Base-by-base conservation (phyloP, 345 rosid genomes). In the Eucalyptus camaldulensis region DNA sequence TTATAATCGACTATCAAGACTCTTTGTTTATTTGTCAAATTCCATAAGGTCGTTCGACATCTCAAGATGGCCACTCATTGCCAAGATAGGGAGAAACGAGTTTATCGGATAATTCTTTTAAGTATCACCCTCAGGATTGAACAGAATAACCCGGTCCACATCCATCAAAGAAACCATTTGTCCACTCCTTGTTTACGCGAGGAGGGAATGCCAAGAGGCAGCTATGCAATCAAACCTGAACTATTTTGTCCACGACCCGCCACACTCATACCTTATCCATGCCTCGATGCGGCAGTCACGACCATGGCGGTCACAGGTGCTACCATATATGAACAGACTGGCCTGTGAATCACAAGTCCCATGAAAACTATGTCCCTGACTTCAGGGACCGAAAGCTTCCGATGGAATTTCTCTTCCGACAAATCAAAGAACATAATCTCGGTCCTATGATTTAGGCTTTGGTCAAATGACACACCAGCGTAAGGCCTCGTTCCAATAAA, bases 401-500 rank as follows among this genome's bases (percentile, higher is more conserved):
- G 43, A 7, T 89, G 50, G 10, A 89, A 89, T 81, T 65, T 67
- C 88, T 89, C 90, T 12, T 89, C 86, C 7, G 67, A 76, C 47
- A 89, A 89, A 86, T 89, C 44, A 67, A 89, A 89, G 6, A 31
- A 86, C 27, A 89, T 21, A 54, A 54, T 54, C 2, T 51, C 12
- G 5, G 24, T 31, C 54, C 14, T 4, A 51, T 16, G 54, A 51
- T 2, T 51, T 51, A 6, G 54, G 21, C 17, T 51, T 17, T 51
- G 54, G 54, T 51, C 54, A 51, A 51, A 47, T 5, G 33, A 25
- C 54, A 1, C 13, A 33, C 88, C 86, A 89, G 22, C 27, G 88
- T 49, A 89, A 44, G 62, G 90, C 65, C 17, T 86, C 90, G 12
- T 89, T 86, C 19, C 67, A 45, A 49, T 89, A 86, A 7, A 89